phyloP scores from a whole-genome alignment of 176 grass and related monocot genomes.

The Microstegium vimineum region DNA sequence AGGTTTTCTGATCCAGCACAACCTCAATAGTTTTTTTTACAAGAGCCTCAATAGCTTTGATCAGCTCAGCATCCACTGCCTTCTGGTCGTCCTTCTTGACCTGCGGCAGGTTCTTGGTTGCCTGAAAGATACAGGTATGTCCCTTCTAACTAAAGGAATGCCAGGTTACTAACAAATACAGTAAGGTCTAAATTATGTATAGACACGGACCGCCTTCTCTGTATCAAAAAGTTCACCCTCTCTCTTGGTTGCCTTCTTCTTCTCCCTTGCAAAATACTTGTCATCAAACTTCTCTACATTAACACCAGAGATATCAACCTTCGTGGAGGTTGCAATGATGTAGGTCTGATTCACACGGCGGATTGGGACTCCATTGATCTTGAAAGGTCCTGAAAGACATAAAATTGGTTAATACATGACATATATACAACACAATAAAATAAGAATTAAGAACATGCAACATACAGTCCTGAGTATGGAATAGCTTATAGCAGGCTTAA shows the following conservation, averaged over 20 bases:
- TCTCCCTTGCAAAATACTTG: constrained; percentile 82
- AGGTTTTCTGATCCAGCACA: constrained; percentile 72
- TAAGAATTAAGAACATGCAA: neutral
- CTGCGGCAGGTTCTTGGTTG: constrained; percentile 49
- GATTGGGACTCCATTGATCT: constrained; percentile 90
- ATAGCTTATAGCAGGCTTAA: neutral
- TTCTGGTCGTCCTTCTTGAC: constrained; percentile 92
- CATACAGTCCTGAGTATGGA: neutral
- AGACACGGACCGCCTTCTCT: constrained; percentile 61
- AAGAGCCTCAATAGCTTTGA: constrained; percentile 72
- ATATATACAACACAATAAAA: neutral
- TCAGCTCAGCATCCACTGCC: constrained; percentile 47
- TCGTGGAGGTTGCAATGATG: constrained; percentile 79
- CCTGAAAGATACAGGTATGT: constrained; percentile 31
- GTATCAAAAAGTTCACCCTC: constrained; percentile 86
- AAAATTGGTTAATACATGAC: neutral
- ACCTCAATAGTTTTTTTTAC: too few relatives aligned
- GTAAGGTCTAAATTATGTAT: neutral
- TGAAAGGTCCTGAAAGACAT: constrained; percentile 73
- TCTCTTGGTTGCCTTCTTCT: constrained; percentile 70
- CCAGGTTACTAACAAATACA: neutral
- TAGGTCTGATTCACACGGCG: constrained; percentile 81
- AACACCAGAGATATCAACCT: constrained; percentile 76
- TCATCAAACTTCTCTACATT: constrained; percentile 69
- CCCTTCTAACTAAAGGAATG: neutral